phyloP scores from a whole-genome alignment of 2,329 filamentous ascomycete genomes.

The Dothistroma septosporum region DNA sequence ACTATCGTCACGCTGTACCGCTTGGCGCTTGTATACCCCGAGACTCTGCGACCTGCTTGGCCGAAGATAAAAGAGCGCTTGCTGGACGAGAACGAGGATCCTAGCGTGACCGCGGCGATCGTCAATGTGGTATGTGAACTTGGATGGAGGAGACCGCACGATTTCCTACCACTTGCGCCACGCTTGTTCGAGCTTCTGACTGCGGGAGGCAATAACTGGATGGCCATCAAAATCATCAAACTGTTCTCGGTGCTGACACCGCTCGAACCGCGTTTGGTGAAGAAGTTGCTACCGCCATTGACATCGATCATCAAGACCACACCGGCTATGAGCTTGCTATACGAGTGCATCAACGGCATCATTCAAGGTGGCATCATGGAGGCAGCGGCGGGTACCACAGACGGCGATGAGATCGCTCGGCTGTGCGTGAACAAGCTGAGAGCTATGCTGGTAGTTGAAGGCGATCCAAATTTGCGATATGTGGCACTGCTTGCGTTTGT shows the following conservation, averaged over 20 bases:
- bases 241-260: constrained; percentile 93
- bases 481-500: constrained; percentile 93
- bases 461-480: constrained; percentile 95
- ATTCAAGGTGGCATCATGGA: constrained; percentile 94
- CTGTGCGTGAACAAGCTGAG: constrained; percentile 89
- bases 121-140: constrained; percentile 96
- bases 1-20: constrained; percentile 92
- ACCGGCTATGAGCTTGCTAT: constrained; percentile 93
- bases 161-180: constrained; percentile 88
- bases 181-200: constrained; percentile 88
- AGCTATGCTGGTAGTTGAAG: constrained; percentile 89
- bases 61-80: constrained; percentile 94
- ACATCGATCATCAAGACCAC: constrained; percentile 93
- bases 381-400: constrained; percentile 70
- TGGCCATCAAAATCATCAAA: constrained; percentile 99
- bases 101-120: constrained; percentile 90
- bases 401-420: constrained; percentile 85
- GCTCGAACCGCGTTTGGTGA: constrained; percentile 82
- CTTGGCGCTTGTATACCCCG: constrained; percentile 90
- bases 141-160: constrained; percentile 86
- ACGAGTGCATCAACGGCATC: constrained; percentile 97
- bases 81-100: constrained; percentile 83
- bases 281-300: constrained; percentile 84
- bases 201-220: constrained; percentile 95
- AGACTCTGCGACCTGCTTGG: constrained; percentile 88